phyloP scores from a whole-genome alignment of 305 asterid species.

The Solanum aculeatissimum region DNA sequence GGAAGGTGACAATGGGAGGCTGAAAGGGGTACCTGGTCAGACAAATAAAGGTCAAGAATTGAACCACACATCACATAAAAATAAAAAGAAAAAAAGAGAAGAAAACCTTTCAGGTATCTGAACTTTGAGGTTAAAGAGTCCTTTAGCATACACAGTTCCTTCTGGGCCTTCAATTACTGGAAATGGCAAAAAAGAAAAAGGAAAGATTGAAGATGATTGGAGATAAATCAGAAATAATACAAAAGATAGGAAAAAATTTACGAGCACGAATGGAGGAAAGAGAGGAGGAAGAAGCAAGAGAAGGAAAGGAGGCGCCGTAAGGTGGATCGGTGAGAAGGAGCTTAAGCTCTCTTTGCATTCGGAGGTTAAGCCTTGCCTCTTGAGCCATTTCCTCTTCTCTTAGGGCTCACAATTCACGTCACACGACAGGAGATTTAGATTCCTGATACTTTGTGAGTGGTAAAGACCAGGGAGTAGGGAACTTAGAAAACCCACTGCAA shows the following conservation, averaged over 20 bases:
- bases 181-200: background rate
- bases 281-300: constrained; percentile 39
- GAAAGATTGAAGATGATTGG: background rate
- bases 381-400: constrained; percentile 39
- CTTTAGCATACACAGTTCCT: constrained; percentile 63
- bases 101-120: constrained; percentile 67
- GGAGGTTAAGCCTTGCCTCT: constrained; percentile 55
- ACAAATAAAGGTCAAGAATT: background rate
- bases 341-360: constrained; percentile 83
- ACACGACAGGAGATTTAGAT: background rate
- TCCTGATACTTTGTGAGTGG: background rate
- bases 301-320: constrained; percentile 56
- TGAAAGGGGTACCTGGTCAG: constrained; percentile 70
- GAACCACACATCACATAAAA: background rate
- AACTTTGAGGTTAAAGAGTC: constrained; percentile 53
- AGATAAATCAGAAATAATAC: background rate
- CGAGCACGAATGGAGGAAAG: constrained; percentile 64
- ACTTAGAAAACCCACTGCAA: background rate
- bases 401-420: background rate
- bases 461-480: background rate
- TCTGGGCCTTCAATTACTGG: constrained; percentile 66
- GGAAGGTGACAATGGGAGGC: constrained; percentile 73
- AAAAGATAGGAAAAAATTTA: constrained; percentile 3
- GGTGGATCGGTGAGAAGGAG: constrained; percentile 78
- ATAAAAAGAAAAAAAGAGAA: background rate